Conservation (phyloP, 2,329 filamentous ascomycete species). For the Botrytis cinerea region DNA sequence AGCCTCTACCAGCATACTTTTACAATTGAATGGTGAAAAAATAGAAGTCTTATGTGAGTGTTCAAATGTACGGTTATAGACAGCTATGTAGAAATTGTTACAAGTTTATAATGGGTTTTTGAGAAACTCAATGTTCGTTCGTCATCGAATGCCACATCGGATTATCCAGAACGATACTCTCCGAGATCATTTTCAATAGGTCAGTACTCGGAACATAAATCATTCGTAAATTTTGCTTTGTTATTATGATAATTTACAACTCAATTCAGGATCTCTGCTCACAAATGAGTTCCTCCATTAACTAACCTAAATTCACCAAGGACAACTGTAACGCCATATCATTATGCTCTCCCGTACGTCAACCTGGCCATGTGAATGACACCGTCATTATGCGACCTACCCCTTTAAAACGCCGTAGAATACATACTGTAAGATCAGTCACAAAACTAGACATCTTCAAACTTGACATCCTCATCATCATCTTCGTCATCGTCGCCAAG, state of each 20-base stretch:
- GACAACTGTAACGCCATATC: conserved; percentile 18
- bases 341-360: conserved; percentile 20
- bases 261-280: background rate
- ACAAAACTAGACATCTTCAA: conserved; percentile 67
- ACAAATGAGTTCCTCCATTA: conserved; percentile 1
- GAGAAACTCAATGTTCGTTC: conserved; percentile 18
- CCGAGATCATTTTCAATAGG: conserved; percentile 13
- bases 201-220: background rate
- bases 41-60: background rate
- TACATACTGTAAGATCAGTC: conserved; percentile 4
- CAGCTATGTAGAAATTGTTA: background rate
- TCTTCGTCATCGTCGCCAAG: conserved; percentile 60
- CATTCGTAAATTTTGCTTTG: background rate
- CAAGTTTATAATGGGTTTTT: conserved; percentile 11
- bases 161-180: background rate
- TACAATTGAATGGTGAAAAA: background rate
- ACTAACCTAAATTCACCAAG: background rate
- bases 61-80: background rate
- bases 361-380: conserved; percentile 8
- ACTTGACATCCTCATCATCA: conserved; percentile 67
- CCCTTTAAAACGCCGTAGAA: conserved; percentile 19
- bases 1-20: conserved; percentile 11
- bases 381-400: conserved; percentile 15
- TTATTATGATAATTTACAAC: conserved; percentile 14
- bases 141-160: conserved; percentile 19